Conservation (phyloP, 1,139 yeast species). For the Geotrichum macrosporum region DNA sequence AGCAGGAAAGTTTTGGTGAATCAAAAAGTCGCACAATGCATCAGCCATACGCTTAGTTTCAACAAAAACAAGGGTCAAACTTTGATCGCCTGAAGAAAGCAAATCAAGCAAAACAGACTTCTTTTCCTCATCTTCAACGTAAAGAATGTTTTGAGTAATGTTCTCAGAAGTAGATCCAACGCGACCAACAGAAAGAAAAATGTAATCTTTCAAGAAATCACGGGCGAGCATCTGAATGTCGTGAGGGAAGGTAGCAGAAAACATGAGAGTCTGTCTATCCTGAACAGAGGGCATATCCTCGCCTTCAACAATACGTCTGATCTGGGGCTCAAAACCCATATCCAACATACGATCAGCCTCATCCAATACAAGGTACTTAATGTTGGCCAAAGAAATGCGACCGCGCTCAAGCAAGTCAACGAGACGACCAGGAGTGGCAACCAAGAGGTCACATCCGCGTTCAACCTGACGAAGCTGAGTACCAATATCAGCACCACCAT, state of each 20-base stretch:
- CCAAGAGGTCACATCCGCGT: constrained; percentile 91
- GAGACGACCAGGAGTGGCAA: constrained; percentile 99
- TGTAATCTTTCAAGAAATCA: constrained; percentile 92
- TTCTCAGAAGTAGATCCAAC: constrained; percentile 98
- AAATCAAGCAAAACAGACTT: constrained; percentile 87
- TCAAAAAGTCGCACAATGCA: constrained; percentile 84
- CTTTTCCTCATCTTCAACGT: constrained; percentile 95
- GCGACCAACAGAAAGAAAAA: constrained; percentile 95
- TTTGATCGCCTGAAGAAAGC: constrained; percentile 69
- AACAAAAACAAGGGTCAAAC: constrained; percentile 88
- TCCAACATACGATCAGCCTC: constrained; percentile 99
- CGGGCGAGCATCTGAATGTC: constrained; percentile 96
- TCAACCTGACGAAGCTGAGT: constrained; percentile 83
- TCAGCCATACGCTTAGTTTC: constrained; percentile 99
- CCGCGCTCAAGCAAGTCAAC: constrained; percentile 95
- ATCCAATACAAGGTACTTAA: constrained; percentile 90
- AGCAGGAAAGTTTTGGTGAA: constrained; percentile 88
- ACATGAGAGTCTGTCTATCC: constrained; percentile 94
- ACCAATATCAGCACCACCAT: constrained; percentile 97
- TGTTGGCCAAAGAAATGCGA: constrained; percentile 78
- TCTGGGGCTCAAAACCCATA: constrained; percentile 99
- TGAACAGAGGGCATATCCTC: constrained; percentile 94
- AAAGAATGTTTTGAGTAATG: constrained; percentile 87
- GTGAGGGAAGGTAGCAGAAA: constrained; percentile 97
- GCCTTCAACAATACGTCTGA: constrained; percentile 94